Evolutionary conservation across 306 rosid genomes (phyloP), one percentile per base, ranked within the genome.

Genomic region (Nissolia schottii): DNA sequence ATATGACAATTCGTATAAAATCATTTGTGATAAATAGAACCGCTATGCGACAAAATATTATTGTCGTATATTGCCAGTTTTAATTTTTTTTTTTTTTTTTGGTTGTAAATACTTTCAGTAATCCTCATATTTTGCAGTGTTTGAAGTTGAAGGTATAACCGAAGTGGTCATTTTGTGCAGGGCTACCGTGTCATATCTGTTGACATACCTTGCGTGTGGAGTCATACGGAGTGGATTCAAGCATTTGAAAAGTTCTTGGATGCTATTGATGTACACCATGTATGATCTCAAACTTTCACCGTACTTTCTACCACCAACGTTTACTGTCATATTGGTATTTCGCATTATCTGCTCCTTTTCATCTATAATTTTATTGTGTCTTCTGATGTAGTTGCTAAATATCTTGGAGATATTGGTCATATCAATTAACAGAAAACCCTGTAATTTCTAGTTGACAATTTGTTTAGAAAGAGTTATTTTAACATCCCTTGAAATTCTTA

Each of bases 211-310:
- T 85, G 96, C 12, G 97, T 94, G 16, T 94, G 99, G 99, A 85
- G 88, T 84, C 91, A 91, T 73, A 82, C 80, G 14, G 97, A 94
- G 75, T 94, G 99, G 99, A 81, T 94, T 84, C 97, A 84, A 81
- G 91, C 95, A 62, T 94, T 94, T 81, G 99, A 94, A 71, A 94
- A 94, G 82, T 94, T 94, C 85, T 85, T 94, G 90, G 99, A 94
- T 91, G 93, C 97, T 65, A 94, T 94, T 14, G 96, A 94, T 75
- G 99, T 94, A 69, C 99, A 94, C 83, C 97, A 87, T 73, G 99
- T 94, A 84, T 85, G 87, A 62, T 73, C 70, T 62, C 68, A 73
- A 66, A 41, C 62, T 48, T 63, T 65, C 31, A 28, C 50, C 14
- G 12, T 34, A 59, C 43, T 25, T 75, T 67, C 16, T 72, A 38